Evolutionary conservation across 441 rosid species (phyloP).

Genomic region (Populus tomentosa): DNA sequence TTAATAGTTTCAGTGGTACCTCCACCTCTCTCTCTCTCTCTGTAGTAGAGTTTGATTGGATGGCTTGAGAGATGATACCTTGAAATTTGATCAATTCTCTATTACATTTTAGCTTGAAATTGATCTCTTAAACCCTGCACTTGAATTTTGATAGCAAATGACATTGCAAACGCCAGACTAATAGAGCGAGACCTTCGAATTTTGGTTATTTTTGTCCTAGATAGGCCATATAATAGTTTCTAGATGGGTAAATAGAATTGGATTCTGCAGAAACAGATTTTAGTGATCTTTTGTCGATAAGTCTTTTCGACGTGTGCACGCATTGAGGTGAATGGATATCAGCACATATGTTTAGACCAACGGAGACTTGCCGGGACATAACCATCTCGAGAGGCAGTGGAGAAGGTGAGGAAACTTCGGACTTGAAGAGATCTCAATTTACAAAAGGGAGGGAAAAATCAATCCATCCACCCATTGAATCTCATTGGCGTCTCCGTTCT

Average conservation of each 20-base stretch:
- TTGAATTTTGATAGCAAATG: background rate
- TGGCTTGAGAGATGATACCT: background rate
- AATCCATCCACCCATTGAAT: slow-evolving; percentile 34
- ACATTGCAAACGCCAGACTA: background rate
- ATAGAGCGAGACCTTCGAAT: background rate
- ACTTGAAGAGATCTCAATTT: background rate
- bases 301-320: background rate
- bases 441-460: slow-evolving; percentile 19
- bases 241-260: background rate
- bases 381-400: slow-evolving; percentile 28
- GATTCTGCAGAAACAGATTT: background rate
- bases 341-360: slow-evolving; percentile 20
- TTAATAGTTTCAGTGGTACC: background rate
- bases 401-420: slow-evolving; percentile 19
- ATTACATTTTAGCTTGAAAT: background rate
- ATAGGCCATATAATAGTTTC: background rate
- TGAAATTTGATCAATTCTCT: background rate
- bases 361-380: slow-evolving; percentile 27
- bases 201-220: background rate
- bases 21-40: background rate
- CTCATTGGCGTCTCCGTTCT: slow-evolving; percentile 32
- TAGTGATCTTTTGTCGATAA: background rate
- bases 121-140: background rate
- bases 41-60: background rate
- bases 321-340: background rate